These are phyloP conservation scores for Sarocladium kiliense DNA, from an alignment of 2,329 filamentous ascomycete species.

Conservation along the genomic window DNA sequence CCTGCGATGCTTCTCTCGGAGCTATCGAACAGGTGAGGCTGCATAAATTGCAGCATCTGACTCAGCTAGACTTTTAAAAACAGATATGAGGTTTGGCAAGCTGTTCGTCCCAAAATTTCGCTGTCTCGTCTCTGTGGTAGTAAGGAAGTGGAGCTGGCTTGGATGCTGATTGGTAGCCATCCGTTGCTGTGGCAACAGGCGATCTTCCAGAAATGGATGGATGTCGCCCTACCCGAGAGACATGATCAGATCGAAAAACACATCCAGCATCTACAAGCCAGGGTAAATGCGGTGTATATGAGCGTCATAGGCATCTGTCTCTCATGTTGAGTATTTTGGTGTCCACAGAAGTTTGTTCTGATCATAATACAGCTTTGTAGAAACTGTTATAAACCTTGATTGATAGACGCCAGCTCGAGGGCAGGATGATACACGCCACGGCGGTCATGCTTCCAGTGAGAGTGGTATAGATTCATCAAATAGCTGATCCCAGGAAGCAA, in stretches of 20 bases:
- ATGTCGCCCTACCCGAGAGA: conserved; percentile 1
- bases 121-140: neutral
- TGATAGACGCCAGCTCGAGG: no score
- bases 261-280: no score
- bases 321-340: no score
- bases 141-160: neutral
- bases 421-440: no score
- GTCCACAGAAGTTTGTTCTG: no score
- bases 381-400: no score
- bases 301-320: no score
- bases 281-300: no score
- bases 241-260: neutral
- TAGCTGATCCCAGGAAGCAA: no score
- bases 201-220: neutral
- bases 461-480: no score
- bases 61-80: conserved; percentile 5
- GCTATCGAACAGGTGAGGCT: neutral
- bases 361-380: no score
- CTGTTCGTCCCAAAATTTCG: neutral
- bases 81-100: neutral
- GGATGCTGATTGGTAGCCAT: neutral
- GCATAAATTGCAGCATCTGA: conserved; percentile 7
- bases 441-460: no score
- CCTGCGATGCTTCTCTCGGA: conserved; percentile 6
- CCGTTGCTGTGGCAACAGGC: conserved; percentile 2